Percentiles rank a stretch among this genome's conserved stretches.
These are phyloP conservation scores for Psilocybe subaeruginosa DNA, from an alignment of 768 basidiomycete genomes.

Conservation along the genomic window DNA sequence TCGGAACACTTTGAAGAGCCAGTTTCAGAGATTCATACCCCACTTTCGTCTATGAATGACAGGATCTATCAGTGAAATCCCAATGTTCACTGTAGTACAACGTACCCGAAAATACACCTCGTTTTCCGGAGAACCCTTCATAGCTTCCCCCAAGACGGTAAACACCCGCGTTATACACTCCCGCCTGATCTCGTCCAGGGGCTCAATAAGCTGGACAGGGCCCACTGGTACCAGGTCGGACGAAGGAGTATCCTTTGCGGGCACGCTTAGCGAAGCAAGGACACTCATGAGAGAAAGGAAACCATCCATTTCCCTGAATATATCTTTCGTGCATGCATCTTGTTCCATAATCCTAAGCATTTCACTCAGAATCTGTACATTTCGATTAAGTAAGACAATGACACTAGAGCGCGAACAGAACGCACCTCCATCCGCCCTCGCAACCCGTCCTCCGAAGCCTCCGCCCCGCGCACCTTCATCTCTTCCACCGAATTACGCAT, in stretches of 20 bases:
- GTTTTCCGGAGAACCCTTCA: slow-evolving; percentile 59
- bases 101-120: slow-evolving; percentile 69
- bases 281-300: slow-evolving; percentile 77
- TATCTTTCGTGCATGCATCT: slow-evolving; percentile 66
- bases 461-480: slow-evolving; percentile 54
- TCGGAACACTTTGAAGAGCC: slow-evolving; percentile 57
- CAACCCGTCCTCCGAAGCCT: slow-evolving; percentile 33
- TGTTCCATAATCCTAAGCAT: slow-evolving; percentile 71
- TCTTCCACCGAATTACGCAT: slow-evolving; percentile 74
- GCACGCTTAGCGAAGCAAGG: slow-evolving; percentile 59
- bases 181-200: background rate
- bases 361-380: slow-evolving; percentile 59
- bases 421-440: slow-evolving; percentile 56
- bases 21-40: slow-evolving; percentile 68
- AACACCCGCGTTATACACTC: slow-evolving; percentile 65
- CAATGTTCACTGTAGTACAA: slow-evolving; percentile 7
- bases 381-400: background rate
- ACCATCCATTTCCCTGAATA: slow-evolving; percentile 83
- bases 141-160: slow-evolving; percentile 63
- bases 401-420: slow-evolving; percentile 1
- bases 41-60: slow-evolving; percentile 46
- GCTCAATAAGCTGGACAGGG: slow-evolving; percentile 1
- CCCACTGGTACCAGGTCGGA: background rate
- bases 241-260: background rate
- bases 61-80: background rate